Conservation (phyloP, 108 stramenopile genomes). For the Cyclotella distinguenda region DNA sequence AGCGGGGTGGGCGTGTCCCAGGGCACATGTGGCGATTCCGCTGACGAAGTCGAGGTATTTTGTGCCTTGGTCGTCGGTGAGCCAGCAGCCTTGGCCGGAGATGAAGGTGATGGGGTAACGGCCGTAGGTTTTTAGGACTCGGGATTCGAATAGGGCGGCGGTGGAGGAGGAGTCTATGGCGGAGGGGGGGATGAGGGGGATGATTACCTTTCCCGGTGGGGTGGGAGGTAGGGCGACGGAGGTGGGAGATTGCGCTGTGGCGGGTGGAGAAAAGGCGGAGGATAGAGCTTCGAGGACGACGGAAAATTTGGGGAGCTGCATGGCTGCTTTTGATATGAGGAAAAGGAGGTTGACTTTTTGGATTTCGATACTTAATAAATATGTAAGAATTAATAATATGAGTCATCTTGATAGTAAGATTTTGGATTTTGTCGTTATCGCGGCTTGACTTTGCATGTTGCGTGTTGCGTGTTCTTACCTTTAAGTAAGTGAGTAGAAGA, state of each 20-base stretch:
- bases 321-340: neutral
- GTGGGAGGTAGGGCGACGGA: neutral
- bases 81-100: conserved; percentile 75
- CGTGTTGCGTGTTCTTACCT: too few relatives aligned
- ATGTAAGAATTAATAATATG: too few relatives aligned
- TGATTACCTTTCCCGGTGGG: conserved; percentile 15
- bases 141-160: conserved; percentile 49
- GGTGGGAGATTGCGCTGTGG: neutral
- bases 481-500: too few relatives aligned
- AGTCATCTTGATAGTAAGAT: too few relatives aligned
- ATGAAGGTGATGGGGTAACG: conserved; percentile 84
- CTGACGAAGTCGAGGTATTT: conserved; percentile 95
- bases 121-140: conserved; percentile 86
- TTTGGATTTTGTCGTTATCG: too few relatives aligned
- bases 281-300: neutral
- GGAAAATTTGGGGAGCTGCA: neutral
- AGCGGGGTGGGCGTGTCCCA: conserved; percentile 89
- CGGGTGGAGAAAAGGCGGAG: neutral
- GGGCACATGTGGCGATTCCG: conserved; percentile 94
- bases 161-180: conserved; percentile 26
- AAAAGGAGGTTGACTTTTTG: neutral
- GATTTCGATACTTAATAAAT: too few relatives aligned
- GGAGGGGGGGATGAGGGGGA: conserved; percentile 31
- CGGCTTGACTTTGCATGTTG: too few relatives aligned
- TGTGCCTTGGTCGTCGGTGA: conserved; percentile 82